phyloP scores from a whole-genome alignment of 140 eudicot species.

The Ambrosia hybrid region DNA sequence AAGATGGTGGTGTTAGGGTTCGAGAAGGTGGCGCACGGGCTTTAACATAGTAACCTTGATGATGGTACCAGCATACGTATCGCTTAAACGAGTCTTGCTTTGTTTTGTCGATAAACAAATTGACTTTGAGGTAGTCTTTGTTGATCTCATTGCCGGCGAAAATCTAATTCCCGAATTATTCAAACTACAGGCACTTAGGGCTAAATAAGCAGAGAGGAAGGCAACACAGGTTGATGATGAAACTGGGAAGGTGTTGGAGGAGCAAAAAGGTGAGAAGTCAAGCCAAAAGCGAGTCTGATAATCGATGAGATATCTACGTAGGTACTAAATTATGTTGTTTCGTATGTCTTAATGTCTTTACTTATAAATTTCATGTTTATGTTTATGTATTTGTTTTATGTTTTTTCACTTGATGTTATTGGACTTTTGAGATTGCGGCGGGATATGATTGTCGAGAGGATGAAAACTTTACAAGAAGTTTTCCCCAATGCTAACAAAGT shows the following conservation, averaged over 20 bases:
- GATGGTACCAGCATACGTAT: too few species aligned
- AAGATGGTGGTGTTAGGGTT: too few species aligned
- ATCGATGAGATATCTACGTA: slow-evolving; percentile 21
- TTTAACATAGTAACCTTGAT: too few species aligned
- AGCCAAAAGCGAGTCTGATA: slow-evolving; percentile 35
- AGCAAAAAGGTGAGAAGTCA: slow-evolving; percentile 31
- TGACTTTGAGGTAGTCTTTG: too few species aligned
- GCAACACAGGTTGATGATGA: slow-evolving; percentile 44
- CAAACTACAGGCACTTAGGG: slow-evolving; percentile 42
- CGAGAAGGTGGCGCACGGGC: too few species aligned
- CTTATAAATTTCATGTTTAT: neutral
- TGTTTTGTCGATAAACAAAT: too few species aligned
- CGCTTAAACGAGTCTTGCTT: too few species aligned
- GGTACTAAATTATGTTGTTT: slow-evolving; percentile 22
- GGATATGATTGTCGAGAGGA: too few species aligned
- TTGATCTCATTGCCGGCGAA: too few species aligned
- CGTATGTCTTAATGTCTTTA: slow-evolving; percentile 4
- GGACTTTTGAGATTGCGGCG: neutral
- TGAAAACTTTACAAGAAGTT: too few species aligned
- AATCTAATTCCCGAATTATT: too few species aligned
- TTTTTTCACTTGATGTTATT: slow-evolving; percentile 12
- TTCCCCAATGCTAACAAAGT: too few species aligned
- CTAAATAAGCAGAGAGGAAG: slow-evolving; percentile 48
- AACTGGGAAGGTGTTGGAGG: slow-evolving; percentile 46
- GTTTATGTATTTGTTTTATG: neutral